Evolutionary conservation across 495 filamentous ascomycete species (phyloP).

Genomic region (Xylaria grammica): DNA sequence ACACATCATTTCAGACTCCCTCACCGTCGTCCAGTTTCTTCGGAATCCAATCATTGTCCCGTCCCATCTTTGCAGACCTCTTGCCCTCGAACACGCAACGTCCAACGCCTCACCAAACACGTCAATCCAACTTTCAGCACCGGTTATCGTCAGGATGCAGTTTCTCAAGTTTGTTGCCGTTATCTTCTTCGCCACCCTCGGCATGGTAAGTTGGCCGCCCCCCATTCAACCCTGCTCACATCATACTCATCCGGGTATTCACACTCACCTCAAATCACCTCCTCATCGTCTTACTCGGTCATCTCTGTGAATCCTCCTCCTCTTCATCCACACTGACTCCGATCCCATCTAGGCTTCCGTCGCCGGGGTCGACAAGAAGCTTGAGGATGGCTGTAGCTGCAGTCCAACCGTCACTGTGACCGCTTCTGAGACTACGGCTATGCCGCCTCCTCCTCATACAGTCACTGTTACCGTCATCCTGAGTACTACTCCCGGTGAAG

Average conservation of each 20-base stretch:
- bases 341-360: slow-evolving; percentile 22
- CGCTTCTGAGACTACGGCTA: slow-evolving; percentile 16
- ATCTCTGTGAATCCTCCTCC: neutral
- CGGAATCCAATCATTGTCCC: neutral
- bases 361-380: slow-evolving; percentile 23
- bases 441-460: neutral
- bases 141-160: slow-evolving; percentile 40
- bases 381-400: slow-evolving; percentile 34
- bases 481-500: neutral
- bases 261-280: neutral
- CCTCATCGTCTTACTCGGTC: neutral
- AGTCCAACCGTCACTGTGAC: slow-evolving; percentile 26
- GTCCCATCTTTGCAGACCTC: slow-evolving; percentile 9
- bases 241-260: neutral
- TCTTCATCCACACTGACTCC: slow-evolving; percentile 14
- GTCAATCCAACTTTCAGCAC: neutral
- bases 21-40: neutral
- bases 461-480: slow-evolving; percentile 21
- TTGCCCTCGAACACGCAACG: slow-evolving; percentile 17
- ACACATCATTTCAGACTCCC: neutral
- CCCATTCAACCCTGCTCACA: neutral
- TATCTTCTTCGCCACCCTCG: slow-evolving; percentile 37
- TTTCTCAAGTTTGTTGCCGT: slow-evolving; percentile 37
- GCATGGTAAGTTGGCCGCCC: slow-evolving; percentile 47
- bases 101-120: slow-evolving; percentile 22